Percentiles rank a stretch among this genome's conserved stretches.
Conservation (phyloP, 2,329 filamentous ascomycete species). For the Microdochium trichocladiopsis region DNA sequence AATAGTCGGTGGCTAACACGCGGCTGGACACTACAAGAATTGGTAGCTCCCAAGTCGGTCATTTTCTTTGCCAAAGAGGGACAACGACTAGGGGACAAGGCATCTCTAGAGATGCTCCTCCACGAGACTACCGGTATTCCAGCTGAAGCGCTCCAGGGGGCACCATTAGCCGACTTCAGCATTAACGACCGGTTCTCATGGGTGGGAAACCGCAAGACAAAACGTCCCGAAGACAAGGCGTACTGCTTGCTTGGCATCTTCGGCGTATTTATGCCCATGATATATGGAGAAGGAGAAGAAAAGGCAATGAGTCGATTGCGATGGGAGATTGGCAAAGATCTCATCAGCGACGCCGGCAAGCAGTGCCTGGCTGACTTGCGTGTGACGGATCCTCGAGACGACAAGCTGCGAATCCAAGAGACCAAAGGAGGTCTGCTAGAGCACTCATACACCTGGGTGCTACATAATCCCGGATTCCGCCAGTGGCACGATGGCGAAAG, state of each 20-base stretch:
- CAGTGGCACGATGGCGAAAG: slow-evolving; percentile 13
- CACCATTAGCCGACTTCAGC: background rate
- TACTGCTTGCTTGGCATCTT: slow-evolving; percentile 13
- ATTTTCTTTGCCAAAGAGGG: background rate
- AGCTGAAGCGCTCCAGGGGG: background rate
- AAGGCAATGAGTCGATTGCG: background rate
- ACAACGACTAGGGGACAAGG: background rate
- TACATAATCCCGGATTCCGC: slow-evolving; percentile 16
- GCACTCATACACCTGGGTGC: slow-evolving; percentile 24
- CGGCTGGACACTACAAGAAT: no score
- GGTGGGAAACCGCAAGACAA: background rate
- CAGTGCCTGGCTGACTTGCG: slow-evolving; percentile 7
- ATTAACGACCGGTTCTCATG: background rate
- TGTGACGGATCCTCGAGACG: slow-evolving; percentile 9
- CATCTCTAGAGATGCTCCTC: background rate
- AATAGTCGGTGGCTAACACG: background rate
- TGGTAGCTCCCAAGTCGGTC: background rate
- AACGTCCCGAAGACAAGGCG: background rate
- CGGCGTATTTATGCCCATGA: background rate
- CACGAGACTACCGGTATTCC: background rate
- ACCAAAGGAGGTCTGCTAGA: slow-evolving; percentile 15
- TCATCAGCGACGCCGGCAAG: background rate
- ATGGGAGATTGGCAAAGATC: background rate
- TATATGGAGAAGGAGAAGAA: background rate
- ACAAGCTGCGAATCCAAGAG: slow-evolving; percentile 12